A percentile compares a stretch with the other conserved stretches of the same genome.
phyloP scores from a whole-genome alignment of 164 flowering plant genomes.

The Houttuynia cordata region DNA sequence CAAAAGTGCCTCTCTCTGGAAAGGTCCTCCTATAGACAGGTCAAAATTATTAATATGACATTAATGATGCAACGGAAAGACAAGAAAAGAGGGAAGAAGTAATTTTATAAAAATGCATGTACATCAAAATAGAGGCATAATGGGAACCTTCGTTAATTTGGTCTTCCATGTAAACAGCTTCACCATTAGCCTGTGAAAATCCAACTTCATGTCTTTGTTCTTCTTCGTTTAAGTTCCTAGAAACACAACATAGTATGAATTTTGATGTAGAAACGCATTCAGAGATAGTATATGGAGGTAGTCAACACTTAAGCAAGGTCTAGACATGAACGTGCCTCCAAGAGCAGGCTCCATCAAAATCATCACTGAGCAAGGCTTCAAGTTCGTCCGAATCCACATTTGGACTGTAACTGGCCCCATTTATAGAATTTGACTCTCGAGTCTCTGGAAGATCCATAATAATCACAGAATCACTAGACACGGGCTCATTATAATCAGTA shows the following conservation, averaged over 20 bases:
- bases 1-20: slow-evolving; percentile 45
- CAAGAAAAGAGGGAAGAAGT: background rate
- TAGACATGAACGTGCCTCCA: slow-evolving; percentile 22
- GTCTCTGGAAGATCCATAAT: slow-evolving; percentile 9
- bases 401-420: slow-evolving; percentile 13
- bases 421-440: slow-evolving; percentile 8
- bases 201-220: slow-evolving; percentile 13
- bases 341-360: slow-evolving; percentile 14
- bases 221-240: slow-evolving; percentile 10
- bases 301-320: background rate
- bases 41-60: background rate
- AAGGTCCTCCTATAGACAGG: slow-evolving; percentile 22
- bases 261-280: background rate
- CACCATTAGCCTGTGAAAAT: slow-evolving; percentile 7
- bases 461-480: slow-evolving; percentile 12
- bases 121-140: background rate
- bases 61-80: background rate
- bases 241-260: slow-evolving; percentile 2
- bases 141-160: slow-evolving; percentile 31
- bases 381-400: slow-evolving; percentile 21
- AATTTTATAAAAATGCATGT: no score
- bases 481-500: slow-evolving; percentile 12
- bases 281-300: background rate
- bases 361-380: slow-evolving; percentile 8
- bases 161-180: background rate